Evolutionary conservation across 129 eudicot genomes (phyloP), one percentile per base, ranked within the genome.

Genomic region (Calendula officinalis): DNA sequence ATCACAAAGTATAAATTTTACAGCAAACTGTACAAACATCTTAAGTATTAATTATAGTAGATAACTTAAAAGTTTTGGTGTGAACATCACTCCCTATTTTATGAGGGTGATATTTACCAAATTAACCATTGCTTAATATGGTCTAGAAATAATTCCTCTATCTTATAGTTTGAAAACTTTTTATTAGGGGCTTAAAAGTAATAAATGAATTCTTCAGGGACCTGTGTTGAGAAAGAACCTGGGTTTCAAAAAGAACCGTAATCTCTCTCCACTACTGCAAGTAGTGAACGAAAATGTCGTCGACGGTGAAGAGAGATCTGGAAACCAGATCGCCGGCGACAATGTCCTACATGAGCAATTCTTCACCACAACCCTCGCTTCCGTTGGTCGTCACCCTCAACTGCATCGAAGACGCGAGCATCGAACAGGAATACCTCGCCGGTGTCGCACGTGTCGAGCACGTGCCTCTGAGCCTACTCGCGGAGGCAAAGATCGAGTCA

Each of bases 351-450:
- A 80, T 65, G 36, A 75, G 56, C 73, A 73, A 44, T 66, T 40
- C 82, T 15, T 53, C 84, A 13, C 44, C 81, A 8, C 65, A 68
- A 16, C 51, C 74, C 3, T 5, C 73, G 5, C 76, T 82, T 3
- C 98, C 98, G 0, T 37, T 82, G 7, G 85, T 92, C 10, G 83
- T 92, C 34, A 83, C 99, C n/a, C 99, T 92, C 46, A 92, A 92
- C 77, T 92, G 99, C 87, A 77, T 88, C 80, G 99, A 88, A 55
- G 96, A 88, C 78, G 55, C 78, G 8, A 57, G 60, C 5, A 78
- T 92, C 34, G 99, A 92, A 56, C 82, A 80, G 45, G 77, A 79
- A 60, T 88, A 85, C 77, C 82, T 92, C 37, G 43, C 89, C 83
- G 85, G 85, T 71, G 67, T 88, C 63, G 99, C 99, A 13, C 58